Conservation (phyloP, 148 eudicot genomes). For the Camellia lanceoleosa region DNA sequence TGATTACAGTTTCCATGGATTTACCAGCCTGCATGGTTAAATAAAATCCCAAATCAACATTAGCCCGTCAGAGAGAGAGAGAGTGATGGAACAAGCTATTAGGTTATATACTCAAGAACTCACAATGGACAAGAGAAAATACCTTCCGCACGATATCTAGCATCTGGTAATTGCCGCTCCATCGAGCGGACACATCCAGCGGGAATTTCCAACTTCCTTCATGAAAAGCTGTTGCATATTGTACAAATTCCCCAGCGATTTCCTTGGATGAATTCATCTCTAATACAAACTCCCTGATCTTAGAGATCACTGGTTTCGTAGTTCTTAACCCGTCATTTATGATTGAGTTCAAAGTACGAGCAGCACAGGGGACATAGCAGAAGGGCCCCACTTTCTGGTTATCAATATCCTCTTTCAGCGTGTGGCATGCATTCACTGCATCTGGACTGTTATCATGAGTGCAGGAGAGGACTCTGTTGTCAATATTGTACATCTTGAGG, state of each 20-base stretch:
- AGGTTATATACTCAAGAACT: not conserved
- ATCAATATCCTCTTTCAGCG: conserved; percentile 70
- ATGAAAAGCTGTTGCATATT: conserved; percentile 54
- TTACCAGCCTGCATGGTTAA: conserved; percentile 63
- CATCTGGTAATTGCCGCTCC: conserved; percentile 92
- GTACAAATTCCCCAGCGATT: conserved; percentile 62
- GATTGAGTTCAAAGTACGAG: conserved; percentile 58
- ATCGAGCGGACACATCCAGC: conserved; percentile 72
- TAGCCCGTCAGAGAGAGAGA: not conserved
- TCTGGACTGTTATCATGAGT: conserved; percentile 78
- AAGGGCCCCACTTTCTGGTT: conserved; percentile 63
- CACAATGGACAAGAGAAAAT: conserved; percentile 5
- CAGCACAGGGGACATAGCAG: conserved; percentile 83
- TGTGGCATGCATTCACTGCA: conserved; percentile 70
- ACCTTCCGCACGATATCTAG: conserved; percentile 79
- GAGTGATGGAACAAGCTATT: not conserved
- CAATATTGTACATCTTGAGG: conserved; percentile 57
- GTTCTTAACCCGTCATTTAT: conserved; percentile 69
- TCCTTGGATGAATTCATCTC: conserved; percentile 63
- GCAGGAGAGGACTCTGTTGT: conserved; percentile 62
- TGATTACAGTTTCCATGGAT: conserved; percentile 59
- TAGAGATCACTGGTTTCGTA: conserved; percentile 52
- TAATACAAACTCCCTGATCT: conserved; percentile 71
- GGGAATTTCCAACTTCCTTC: conserved; percentile 83
- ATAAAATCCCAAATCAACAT: not conserved